A percentile compares a stretch with the other conserved stretches of the same genome.
Conservation (phyloP, 345 rosid species). For the Eutrema yunnanense region DNA sequence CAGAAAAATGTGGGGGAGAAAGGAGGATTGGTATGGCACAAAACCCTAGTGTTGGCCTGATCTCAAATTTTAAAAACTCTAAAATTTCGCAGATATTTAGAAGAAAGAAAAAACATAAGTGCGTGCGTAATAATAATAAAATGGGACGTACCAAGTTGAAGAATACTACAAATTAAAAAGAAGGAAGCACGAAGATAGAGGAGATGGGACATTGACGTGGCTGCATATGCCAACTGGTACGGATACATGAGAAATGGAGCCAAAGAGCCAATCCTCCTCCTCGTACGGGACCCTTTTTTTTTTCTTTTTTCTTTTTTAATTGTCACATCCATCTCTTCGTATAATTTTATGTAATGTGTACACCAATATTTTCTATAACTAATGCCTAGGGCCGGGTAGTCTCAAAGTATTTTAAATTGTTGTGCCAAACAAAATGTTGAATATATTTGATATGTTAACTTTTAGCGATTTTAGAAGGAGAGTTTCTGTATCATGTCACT, state of each 20-base stretch:
- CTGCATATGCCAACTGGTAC: constrained; percentile 25
- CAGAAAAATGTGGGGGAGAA: constrained; percentile 5
- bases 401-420: neutral
- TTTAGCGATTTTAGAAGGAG: too few species aligned
- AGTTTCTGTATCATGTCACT: too few species aligned
- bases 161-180: neutral
- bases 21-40: constrained; percentile 18
- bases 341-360: constrained; percentile 11
- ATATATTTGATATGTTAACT: neutral
- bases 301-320: constrained; percentile 1
- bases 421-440: neutral
- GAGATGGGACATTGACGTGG: constrained; percentile 32
- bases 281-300: constrained; percentile 27
- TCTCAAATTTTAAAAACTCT: neutral
- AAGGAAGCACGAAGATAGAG: constrained; percentile 21
- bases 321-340: constrained; percentile 32
- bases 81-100: neutral
- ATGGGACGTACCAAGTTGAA: constrained; percentile 23
- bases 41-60: constrained; percentile 18
- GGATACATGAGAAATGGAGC: constrained; percentile 31
- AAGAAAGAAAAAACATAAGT: neutral
- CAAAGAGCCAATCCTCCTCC: constrained; percentile 25
- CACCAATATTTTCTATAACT: neutral
- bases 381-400: too few species aligned
- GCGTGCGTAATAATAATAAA: constrained; percentile 20